Evolutionary conservation across 805 yeast genomes (phyloP).

Genomic region (Debaryomyces castellii): DNA sequence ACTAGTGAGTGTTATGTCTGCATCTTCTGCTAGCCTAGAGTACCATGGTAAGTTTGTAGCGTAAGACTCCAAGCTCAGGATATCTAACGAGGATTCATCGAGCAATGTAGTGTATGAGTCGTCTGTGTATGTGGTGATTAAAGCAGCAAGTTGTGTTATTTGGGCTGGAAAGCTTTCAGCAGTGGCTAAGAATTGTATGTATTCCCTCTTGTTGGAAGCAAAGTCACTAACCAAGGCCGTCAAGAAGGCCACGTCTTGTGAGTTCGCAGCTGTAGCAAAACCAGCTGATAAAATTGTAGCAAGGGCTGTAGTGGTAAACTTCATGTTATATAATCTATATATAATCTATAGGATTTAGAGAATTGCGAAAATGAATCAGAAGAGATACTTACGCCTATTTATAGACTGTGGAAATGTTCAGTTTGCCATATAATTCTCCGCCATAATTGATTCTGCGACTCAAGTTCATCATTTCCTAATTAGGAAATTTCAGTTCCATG

Average conservation of each 20-base stretch:
- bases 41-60: constrained; percentile 43
- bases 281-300: constrained; percentile 14
- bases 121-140: constrained; percentile 32
- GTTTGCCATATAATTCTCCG: background rate
- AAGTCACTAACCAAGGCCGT: constrained; percentile 38
- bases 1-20: constrained; percentile 2
- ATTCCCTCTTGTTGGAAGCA: constrained; percentile 21
- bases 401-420: background rate
- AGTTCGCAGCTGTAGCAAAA: constrained; percentile 19
- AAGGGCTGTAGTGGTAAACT: constrained; percentile 12
- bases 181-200: constrained; percentile 12
- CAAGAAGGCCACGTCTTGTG: constrained; percentile 26
- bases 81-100: constrained; percentile 21
- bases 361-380: too few relatives aligned
- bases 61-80: constrained; percentile 23
- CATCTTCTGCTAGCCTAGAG: constrained; percentile 19
- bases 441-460: background rate
- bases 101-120: constrained; percentile 39
- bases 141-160: background rate
- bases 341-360: too few relatives aligned
- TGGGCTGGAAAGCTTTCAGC: background rate
- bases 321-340: constrained; percentile 14
- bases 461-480: background rate
- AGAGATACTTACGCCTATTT: background rate
- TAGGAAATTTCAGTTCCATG: background rate